These are phyloP conservation scores for Diplodia sapinea DNA, from an alignment of 2,329 filamentous ascomycete species.

Conservation along the genomic window DNA sequence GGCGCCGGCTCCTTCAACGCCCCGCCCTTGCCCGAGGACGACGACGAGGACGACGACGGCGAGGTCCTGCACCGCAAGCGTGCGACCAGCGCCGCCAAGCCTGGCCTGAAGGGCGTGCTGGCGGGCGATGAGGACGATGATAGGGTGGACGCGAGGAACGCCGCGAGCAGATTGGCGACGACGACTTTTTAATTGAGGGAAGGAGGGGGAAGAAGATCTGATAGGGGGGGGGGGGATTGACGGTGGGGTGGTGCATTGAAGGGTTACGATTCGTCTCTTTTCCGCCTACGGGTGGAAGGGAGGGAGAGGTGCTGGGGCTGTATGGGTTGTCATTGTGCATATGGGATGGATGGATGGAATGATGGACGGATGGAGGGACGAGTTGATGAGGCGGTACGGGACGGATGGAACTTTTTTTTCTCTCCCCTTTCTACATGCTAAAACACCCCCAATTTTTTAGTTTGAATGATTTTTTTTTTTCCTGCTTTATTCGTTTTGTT, in stretches of 20 bases:
- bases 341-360: slow-evolving; percentile 1
- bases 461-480: background rate
- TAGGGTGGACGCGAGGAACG: slow-evolving; percentile 91
- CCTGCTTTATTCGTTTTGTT: background rate
- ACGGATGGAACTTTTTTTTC: slow-evolving; percentile 1
- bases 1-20: slow-evolving; percentile 61
- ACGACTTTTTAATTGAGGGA: slow-evolving; percentile 77
- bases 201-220: background rate
- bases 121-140: slow-evolving; percentile 87
- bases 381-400: background rate
- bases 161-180: slow-evolving; percentile 88
- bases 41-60: slow-evolving; percentile 53
- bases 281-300: background rate
- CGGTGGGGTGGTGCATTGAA: background rate
- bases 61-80: slow-evolving; percentile 54
- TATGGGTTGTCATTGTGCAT: slow-evolving; percentile 12
- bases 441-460: slow-evolving; percentile 12
- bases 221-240: background rate
- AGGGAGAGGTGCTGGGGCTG: background rate
- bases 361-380: background rate
- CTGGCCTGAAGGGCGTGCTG: slow-evolving; percentile 55
- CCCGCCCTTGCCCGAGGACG: slow-evolving; percentile 65
- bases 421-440: background rate
- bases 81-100: slow-evolving; percentile 49
- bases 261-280: too few species aligned